A percentile compares a stretch with the other conserved stretches of the same genome.
These are phyloP conservation scores for Aspergillus versicolor DNA, from an alignment of 2,329 filamentous ascomycete genomes.

Conservation along the genomic window DNA sequence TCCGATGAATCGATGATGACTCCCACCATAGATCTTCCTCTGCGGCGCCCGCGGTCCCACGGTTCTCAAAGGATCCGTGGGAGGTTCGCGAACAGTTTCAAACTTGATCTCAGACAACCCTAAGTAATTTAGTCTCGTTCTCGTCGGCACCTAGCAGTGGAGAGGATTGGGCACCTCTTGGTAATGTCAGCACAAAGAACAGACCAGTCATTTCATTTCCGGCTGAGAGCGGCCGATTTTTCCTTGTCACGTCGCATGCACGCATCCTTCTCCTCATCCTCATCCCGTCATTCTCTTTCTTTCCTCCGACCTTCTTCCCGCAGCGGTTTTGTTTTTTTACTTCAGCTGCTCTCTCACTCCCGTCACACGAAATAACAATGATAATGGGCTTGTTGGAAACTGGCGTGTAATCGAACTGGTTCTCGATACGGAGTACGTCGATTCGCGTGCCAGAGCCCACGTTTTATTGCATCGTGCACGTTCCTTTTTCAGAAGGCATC, in stretches of 20 bases:
- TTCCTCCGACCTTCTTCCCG: not conserved
- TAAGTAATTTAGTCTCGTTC: conserved; percentile 15
- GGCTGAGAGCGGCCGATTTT: conserved; percentile 5
- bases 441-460: not conserved
- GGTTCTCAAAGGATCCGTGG: conserved; percentile 10
- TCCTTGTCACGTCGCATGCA: conserved; percentile 9
- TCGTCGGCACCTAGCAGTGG: conserved; percentile 10
- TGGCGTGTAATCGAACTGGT: not conserved
- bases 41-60: not conserved
- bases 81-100: conserved; percentile 11
- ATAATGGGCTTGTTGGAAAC: not conserved
- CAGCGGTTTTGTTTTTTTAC: too few relatives aligned
- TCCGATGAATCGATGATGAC: not conserved
- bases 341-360: not conserved
- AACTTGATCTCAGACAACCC: conserved; percentile 13
- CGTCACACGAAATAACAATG: not conserved
- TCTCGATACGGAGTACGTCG: not conserved
- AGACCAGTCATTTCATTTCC: conserved; percentile 11
- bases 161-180: conserved; percentile 15
- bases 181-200: conserved; percentile 20
- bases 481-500: conserved; percentile 5
- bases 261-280: not conserved
- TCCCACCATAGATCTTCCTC: conserved; percentile 1
- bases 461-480: conserved; percentile 8
- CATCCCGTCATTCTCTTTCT: not conserved